Percentiles rank a stretch among this genome's conserved stretches.
These are phyloP conservation scores for Aureobasidium sp. DNA, from an alignment of 2,329 filamentous ascomycete genomes.

Conservation along the genomic window DNA sequence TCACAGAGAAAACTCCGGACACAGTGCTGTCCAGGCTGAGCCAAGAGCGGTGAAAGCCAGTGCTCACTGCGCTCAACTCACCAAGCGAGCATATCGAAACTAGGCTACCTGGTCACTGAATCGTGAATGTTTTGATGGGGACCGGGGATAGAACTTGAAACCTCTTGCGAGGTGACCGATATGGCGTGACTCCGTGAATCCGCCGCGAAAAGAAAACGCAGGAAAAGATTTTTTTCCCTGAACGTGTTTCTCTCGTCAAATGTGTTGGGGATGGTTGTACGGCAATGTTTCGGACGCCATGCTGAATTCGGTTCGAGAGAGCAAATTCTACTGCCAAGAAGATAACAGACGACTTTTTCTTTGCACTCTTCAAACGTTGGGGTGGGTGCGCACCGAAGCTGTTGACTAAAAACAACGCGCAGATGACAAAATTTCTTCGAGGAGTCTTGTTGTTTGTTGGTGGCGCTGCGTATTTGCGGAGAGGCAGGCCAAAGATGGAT, in stretches of 20 bases:
- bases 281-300: slow-evolving; percentile 13
- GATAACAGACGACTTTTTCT: slow-evolving; percentile 1
- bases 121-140: background rate
- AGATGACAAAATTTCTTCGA: background rate
- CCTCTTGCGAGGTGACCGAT: background rate
- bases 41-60: slow-evolving; percentile 1
- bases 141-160: background rate
- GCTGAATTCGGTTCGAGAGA: slow-evolving; percentile 2
- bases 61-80: background rate
- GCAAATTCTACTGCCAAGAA: slow-evolving; percentile 13
- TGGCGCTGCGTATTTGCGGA: slow-evolving; percentile 3
- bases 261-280: slow-evolving; percentile 12
- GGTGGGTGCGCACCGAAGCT: background rate
- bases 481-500: background rate
- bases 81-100: background rate
- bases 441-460: background rate
- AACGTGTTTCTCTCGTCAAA: background rate
- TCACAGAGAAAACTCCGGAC: slow-evolving; percentile 11
- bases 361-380: background rate
- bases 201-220: slow-evolving; percentile 9
- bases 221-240: background rate
- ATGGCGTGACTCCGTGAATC: slow-evolving; percentile 12
- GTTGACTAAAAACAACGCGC: background rate
- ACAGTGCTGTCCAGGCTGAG: background rate
- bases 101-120: background rate